Percentiles rank a stretch among this genome's conserved stretches.
Evolutionary conservation across 148 eudicot genomes (phyloP).

Genomic region (Vaccinium macrocarpon): DNA sequence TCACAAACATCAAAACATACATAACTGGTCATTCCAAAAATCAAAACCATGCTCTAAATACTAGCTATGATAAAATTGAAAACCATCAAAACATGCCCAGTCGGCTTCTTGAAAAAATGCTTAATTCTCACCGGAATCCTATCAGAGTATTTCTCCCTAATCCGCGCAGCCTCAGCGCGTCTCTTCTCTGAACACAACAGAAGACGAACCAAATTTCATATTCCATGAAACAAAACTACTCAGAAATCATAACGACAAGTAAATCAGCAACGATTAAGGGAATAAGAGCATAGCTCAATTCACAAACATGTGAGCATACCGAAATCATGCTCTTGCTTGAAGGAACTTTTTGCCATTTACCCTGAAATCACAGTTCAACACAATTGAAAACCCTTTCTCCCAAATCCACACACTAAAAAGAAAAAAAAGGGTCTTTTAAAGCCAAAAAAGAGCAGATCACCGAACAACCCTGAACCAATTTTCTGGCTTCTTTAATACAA

Average conservation of each 20-base stretch:
- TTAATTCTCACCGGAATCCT: slow-evolving; percentile 70
- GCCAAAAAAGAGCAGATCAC: background rate
- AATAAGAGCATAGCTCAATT: too few species aligned
- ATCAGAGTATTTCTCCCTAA: slow-evolving; percentile 84
- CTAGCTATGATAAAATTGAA: background rate
- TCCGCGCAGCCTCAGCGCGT: slow-evolving; percentile 80
- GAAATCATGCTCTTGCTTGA: slow-evolving; percentile 80
- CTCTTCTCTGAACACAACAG: slow-evolving; percentile 61
- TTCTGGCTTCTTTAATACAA: background rate
- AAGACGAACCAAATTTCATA: background rate
- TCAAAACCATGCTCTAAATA: background rate
- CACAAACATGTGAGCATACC: slow-evolving; percentile 36
- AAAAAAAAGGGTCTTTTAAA: background rate
- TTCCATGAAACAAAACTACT: background rate
- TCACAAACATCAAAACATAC: background rate
- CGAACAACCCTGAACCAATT: slow-evolving; percentile 7
- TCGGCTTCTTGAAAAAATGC: background rate
- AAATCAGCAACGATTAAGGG: background rate
- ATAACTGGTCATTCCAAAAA: background rate
- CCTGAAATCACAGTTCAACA: slow-evolving; percentile 31
- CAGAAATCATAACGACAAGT: background rate
- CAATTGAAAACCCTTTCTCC: slow-evolving; percentile 7
- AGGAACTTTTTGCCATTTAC: slow-evolving; percentile 70
- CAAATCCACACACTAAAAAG: background rate
- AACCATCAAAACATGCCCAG: background rate